Percentiles rank a stretch among this genome's conserved stretches.
These are phyloP conservation scores for Penicillium corylophilum DNA, from an alignment of 2,329 filamentous ascomycete species.

Conservation along the genomic window DNA sequence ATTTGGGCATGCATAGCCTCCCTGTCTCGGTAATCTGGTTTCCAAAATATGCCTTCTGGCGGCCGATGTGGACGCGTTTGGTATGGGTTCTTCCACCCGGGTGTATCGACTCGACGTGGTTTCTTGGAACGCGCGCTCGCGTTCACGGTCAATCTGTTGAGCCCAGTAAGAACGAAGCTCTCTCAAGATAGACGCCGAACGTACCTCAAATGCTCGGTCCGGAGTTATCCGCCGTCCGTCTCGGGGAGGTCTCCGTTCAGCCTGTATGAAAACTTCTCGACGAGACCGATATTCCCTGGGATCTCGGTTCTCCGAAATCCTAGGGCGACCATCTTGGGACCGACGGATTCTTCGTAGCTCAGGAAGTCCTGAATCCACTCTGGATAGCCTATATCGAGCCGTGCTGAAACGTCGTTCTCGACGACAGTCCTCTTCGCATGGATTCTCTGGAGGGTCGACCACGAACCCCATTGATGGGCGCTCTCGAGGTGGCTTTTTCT, in stretches of 20 bases:
- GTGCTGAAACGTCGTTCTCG: background rate
- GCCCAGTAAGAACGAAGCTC: background rate
- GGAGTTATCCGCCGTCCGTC: conserved; percentile 4
- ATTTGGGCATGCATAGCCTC: background rate
- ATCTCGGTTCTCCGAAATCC: background rate
- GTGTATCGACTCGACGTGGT: background rate
- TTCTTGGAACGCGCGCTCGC: background rate
- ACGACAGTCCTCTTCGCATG: background rate
- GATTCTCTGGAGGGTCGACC: conserved; percentile 10
- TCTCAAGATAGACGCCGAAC: background rate
- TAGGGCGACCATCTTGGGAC: background rate
- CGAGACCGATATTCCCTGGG: conserved; percentile 5
- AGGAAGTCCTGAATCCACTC: background rate
- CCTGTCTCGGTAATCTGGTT: background rate
- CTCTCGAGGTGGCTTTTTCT: conserved; percentile 1
- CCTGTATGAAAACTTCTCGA: conserved; percentile 20
- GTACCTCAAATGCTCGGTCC: background rate
- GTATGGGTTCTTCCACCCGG: background rate
- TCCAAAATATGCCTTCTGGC: background rate
- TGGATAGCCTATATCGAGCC: background rate
- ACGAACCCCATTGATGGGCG: conserved; percentile 12
- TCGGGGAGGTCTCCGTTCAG: conserved; percentile 17
- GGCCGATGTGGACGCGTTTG: background rate
- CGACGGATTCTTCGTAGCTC: background rate
- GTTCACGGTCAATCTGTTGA: background rate